Evolutionary conservation across 192 early-diverging fungal species (phyloP).

Genomic region (Rhizophagus clarus): DNA sequence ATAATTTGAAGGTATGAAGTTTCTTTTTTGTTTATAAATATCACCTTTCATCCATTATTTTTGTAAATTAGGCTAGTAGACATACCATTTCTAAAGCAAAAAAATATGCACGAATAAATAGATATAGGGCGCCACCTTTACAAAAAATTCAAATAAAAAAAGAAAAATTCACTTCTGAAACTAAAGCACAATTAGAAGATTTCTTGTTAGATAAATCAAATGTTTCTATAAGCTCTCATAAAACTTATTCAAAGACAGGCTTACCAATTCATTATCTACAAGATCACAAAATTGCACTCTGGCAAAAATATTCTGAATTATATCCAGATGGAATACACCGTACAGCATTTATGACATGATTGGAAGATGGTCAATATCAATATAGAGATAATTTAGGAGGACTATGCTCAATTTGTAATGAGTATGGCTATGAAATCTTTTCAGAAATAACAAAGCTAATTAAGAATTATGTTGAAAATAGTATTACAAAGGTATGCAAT

Average conservation of each 20-base stretch:
- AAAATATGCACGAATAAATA: neutral
- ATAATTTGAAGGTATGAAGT: too few relatives aligned
- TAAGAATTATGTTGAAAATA: too few relatives aligned
- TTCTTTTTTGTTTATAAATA: too few relatives aligned
- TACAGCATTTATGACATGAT: conserved; percentile 1
- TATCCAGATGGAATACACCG: neutral
- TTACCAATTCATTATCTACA: neutral
- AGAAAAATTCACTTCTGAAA: neutral
- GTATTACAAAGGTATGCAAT: too few relatives aligned
- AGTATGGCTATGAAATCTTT: conserved; percentile 14
- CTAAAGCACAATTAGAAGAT: too few relatives aligned
- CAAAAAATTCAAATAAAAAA: neutral
- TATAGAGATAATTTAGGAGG: conserved; percentile 1
- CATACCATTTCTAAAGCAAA: neutral
- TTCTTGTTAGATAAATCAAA: neutral
- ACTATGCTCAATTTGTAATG: conserved; percentile 2
- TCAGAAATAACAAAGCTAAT: neutral
- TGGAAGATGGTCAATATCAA: neutral
- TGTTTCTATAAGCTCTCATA: conserved; percentile 1
- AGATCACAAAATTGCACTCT: neutral
- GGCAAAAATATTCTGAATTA: neutral
- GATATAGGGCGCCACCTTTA: neutral
- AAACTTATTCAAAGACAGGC: neutral
- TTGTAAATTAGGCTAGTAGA: neutral
- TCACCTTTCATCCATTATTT: too few relatives aligned